Conservation (phyloP, 2,329 filamentous ascomycete species). For the Fonsecaea multimorphosa region DNA sequence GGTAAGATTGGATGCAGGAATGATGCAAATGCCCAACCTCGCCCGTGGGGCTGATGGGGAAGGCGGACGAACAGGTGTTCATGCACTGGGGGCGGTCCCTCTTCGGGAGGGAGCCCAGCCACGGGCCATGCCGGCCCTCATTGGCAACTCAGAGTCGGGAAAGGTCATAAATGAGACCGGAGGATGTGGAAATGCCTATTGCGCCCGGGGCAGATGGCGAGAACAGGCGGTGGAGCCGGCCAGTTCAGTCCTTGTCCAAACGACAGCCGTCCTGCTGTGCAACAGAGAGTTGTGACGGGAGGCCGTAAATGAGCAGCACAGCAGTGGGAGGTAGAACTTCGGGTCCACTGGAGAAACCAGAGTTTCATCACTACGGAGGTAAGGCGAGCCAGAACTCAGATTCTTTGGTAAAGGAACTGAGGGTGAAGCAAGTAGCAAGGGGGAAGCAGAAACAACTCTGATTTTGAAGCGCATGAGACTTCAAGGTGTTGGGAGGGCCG, state of each 20-base stretch:
- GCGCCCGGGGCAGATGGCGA: conserved; percentile 9
- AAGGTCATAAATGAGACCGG: conserved; percentile 16
- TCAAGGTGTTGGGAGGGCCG: neutral
- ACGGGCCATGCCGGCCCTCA: neutral
- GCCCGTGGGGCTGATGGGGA: neutral
- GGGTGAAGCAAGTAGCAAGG: neutral
- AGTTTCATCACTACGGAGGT: neutral
- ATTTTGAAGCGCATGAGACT: neutral
- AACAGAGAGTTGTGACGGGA: conserved; percentile 14
- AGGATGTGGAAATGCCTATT: conserved; percentile 6
- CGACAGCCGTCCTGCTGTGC: conserved; percentile 25
- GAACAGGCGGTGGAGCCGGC: conserved; percentile 33
- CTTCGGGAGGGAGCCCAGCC: conserved; percentile 9
- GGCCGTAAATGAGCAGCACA: conserved; percentile 1
- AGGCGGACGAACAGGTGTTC: conserved; percentile 39
- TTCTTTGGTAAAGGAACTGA: neutral
- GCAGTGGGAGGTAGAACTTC: conserved; percentile 8
- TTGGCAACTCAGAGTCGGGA: conserved; percentile 1
- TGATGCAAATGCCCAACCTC: neutral
- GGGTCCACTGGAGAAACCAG: neutral
- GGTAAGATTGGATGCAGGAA: neutral
- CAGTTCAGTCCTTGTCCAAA: conserved; percentile 27
- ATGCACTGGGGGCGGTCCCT: conserved; percentile 32
- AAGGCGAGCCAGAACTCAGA: neutral
- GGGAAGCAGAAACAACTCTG: neutral